A percentile compares a stretch with the other conserved stretches of the same genome.
These are phyloP conservation scores for Boletellus ananiceps DNA, from an alignment of 768 basidiomycete genomes.

Conservation along the genomic window DNA sequence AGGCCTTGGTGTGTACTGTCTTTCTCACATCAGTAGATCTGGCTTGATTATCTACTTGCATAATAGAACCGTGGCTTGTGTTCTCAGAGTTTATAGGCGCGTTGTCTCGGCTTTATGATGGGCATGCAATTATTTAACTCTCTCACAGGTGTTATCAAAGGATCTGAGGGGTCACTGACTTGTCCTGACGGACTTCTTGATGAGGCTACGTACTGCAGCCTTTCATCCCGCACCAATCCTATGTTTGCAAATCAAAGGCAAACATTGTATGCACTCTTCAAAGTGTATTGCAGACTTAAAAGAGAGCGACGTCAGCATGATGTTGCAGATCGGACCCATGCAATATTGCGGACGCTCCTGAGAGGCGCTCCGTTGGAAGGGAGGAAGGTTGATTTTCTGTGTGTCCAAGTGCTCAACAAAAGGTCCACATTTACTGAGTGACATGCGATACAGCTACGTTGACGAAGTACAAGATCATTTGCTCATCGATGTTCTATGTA, in stretches of 20 bases:
- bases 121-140: background rate
- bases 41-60: background rate
- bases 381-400: constrained; percentile 53
- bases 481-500: constrained; percentile 58
- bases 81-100: constrained; percentile 66
- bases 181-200: constrained; percentile 39
- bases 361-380: constrained; percentile 31
- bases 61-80: constrained; percentile 54
- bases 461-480: constrained; percentile 75
- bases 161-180: constrained; percentile 52
- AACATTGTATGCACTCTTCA: constrained; percentile 50
- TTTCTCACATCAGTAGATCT: background rate
- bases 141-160: constrained; percentile 53
- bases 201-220: constrained; percentile 38
- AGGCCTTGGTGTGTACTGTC: constrained; percentile 42
- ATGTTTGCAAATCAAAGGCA: constrained; percentile 50
- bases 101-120: constrained; percentile 2
- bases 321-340: constrained; percentile 60
- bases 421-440: background rate
- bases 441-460: constrained; percentile 44
- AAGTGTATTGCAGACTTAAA: constrained; percentile 47
- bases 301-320: constrained; percentile 42
- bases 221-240: constrained; percentile 50
- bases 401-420: constrained; percentile 13
- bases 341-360: constrained; percentile 38